Conservation (phyloP, 2,329 filamentous ascomycete genomes). For the Intubia oerlemansii region DNA sequence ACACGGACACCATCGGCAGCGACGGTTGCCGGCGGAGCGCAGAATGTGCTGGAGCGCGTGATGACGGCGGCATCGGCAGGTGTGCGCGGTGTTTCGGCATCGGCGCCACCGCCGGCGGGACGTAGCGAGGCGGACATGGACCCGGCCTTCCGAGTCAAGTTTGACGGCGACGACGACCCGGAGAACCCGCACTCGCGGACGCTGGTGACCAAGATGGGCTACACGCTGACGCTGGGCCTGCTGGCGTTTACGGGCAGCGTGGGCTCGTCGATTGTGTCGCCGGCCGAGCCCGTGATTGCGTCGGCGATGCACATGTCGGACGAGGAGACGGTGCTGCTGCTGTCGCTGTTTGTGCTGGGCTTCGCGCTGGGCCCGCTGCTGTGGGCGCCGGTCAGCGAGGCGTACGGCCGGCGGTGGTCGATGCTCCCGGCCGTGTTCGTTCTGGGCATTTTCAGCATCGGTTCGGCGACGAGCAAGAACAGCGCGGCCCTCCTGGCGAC, state of each 20-base stretch:
- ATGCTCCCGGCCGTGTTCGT: conserved; percentile 21
- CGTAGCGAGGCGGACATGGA: conserved; percentile 2
- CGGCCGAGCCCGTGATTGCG: conserved; percentile 21
- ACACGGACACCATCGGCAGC: too few species aligned
- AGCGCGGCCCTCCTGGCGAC: conserved; percentile 39
- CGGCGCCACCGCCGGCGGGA: neutral
- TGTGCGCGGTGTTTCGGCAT: too few species aligned
- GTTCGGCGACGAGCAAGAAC: conserved; percentile 19
- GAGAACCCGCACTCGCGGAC: conserved; percentile 26
- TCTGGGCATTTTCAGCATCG: conserved; percentile 23
- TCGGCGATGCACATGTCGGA: conserved; percentile 18
- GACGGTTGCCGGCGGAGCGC: too few species aligned
- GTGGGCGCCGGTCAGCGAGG: conserved; percentile 21
- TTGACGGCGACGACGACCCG: conserved; percentile 12
- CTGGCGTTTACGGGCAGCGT: conserved; percentile 26
- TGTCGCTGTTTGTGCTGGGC: conserved; percentile 22
- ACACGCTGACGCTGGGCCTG: conserved; percentile 26
- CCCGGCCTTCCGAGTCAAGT: conserved; percentile 5
- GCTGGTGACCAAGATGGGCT: conserved; percentile 19
- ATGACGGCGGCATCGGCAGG: too few species aligned
- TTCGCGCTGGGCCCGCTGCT: conserved; percentile 19
- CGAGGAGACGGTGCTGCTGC: conserved; percentile 21
- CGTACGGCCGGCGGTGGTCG: conserved; percentile 21
- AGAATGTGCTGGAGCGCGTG: too few species aligned
- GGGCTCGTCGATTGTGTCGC: conserved; percentile 27